Percentiles rank a stretch among this genome's conserved stretches.
phyloP scores from a whole-genome alignment of 495 filamentous ascomycete species.

The Hypoxylon fragiforme region DNA sequence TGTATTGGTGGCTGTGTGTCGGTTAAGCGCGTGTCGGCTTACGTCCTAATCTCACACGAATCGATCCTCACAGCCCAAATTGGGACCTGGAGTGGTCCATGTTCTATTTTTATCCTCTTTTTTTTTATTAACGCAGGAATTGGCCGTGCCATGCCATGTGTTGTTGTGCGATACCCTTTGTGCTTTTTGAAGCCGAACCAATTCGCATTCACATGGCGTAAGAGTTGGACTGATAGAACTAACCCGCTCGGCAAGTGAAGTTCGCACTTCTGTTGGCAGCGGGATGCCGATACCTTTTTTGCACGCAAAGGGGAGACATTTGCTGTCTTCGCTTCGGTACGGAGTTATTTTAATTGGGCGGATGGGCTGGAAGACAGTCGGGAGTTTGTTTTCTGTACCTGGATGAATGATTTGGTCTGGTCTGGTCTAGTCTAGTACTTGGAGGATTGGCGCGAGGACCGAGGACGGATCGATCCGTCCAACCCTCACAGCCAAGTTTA shows the following conservation, averaged over 20 bases:
- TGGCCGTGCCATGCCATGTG: slow-evolving; percentile 42
- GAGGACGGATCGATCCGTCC: slow-evolving; percentile 30
- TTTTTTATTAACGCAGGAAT: slow-evolving; percentile 26
- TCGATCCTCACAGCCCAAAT: slow-evolving; percentile 16
- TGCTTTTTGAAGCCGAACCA: slow-evolving; percentile 34
- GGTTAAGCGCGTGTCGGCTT: slow-evolving; percentile 19
- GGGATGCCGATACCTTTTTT: slow-evolving; percentile 25
- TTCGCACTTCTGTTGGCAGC: slow-evolving; percentile 43
- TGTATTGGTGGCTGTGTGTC: slow-evolving; percentile 22
- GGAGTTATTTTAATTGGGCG: slow-evolving; percentile 32
- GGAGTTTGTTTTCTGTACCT: slow-evolving; percentile 25
- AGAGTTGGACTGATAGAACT: slow-evolving; percentile 40
- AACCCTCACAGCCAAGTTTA: slow-evolving; percentile 13
- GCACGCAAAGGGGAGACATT: slow-evolving; percentile 11
- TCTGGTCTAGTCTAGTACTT: slow-evolving; percentile 4
- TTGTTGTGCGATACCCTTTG: slow-evolving; percentile 42
- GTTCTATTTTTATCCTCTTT: slow-evolving; percentile 37
- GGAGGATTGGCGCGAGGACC: slow-evolving; percentile 9
- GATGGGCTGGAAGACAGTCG: slow-evolving; percentile 6
- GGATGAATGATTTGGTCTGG: slow-evolving; percentile 1
- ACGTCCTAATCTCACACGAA: slow-evolving; percentile 28
- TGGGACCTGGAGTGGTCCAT: slow-evolving; percentile 3
- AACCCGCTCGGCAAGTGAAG: slow-evolving; percentile 43
- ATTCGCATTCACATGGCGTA: slow-evolving; percentile 38
- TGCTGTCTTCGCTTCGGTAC: slow-evolving; percentile 11